These are phyloP conservation scores for Phytophthora fragariae DNA, from an alignment of 352 stramenopile species.

Conservation along the genomic window DNA sequence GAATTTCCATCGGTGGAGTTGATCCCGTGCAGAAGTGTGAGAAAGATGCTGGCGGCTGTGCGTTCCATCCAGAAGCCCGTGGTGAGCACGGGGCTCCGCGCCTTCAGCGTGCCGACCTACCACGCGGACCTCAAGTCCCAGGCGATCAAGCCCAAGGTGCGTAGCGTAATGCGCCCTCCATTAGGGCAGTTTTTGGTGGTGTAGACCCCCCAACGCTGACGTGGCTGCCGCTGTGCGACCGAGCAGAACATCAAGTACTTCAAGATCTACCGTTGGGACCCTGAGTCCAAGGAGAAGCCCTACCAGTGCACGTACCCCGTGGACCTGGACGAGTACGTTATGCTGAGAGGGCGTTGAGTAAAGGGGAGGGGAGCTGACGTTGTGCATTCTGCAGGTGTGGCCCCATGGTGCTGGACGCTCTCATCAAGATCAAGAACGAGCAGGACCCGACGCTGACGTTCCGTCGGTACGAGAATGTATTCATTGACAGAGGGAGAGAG, in stretches of 20 bases:
- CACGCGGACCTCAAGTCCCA: conserved; percentile 80
- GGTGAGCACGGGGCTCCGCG: conserved; percentile 51
- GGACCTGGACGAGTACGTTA: conserved; percentile 96
- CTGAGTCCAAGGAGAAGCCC: conserved; percentile 94
- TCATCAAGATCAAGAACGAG: conserved; percentile 99
- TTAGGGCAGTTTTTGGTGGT: conserved; percentile 26
- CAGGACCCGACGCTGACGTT: conserved; percentile 99
- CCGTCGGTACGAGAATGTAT: conserved; percentile 82
- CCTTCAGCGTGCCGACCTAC: conserved; percentile 61
- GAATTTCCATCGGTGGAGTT: conserved; percentile 39
- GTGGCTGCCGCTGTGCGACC: conserved; percentile 7
- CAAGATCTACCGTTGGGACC: conserved; percentile 99
- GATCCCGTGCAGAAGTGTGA: conserved; percentile 20
- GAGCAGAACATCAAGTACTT: conserved; percentile 97
- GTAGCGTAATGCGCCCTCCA: neutral
- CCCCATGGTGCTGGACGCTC: conserved; percentile 99
- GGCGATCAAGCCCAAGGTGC: conserved; percentile 78
- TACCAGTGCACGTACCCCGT: conserved; percentile 97
- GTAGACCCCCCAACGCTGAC: neutral
- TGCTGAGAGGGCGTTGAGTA: neutral
- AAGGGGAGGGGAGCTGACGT: conserved; percentile 1
- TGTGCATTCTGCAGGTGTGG: conserved; percentile 79
- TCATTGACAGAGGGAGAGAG: neutral
- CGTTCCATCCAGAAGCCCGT: conserved; percentile 47
- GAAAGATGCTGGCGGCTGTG: conserved; percentile 42